Percentiles rank a stretch among this genome's conserved stretches.
These are phyloP conservation scores for Naganishia friedmannii DNA, from an alignment of 768 basidiomycete genomes.

Conservation along the genomic window DNA sequence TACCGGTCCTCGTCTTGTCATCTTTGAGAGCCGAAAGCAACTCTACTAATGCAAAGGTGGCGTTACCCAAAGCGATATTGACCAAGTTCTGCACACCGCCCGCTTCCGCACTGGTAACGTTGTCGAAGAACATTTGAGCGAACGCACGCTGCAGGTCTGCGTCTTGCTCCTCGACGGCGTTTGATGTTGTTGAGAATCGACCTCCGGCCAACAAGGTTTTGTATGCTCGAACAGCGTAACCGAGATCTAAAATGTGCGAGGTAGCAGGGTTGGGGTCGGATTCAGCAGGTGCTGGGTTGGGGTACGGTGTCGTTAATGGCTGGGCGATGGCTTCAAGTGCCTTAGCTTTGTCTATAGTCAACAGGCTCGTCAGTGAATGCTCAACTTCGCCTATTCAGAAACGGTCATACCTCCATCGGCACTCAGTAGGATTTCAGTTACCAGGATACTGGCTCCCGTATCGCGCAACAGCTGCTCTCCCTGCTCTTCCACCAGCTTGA, in stretches of 20 bases:
- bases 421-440: constrained; percentile 77
- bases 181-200: constrained; percentile 69
- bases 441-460: constrained; percentile 72
- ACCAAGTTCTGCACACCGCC: constrained; percentile 44
- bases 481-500: constrained; percentile 67
- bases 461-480: constrained; percentile 67
- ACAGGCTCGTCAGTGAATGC: constrained; percentile 1
- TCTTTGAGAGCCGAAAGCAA: constrained; percentile 41
- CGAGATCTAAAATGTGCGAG: constrained; percentile 72
- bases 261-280: constrained; percentile 53
- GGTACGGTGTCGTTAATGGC: constrained; percentile 57
- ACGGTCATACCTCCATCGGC: constrained; percentile 74
- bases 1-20: constrained; percentile 26
- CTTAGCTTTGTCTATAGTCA: constrained; percentile 63
- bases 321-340: constrained; percentile 64
- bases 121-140: constrained; percentile 40
- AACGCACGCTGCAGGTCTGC: constrained; percentile 35
- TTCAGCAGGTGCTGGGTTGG: constrained; percentile 56
- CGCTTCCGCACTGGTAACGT: constrained; percentile 39
- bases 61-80: constrained; percentile 42
- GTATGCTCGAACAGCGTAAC: constrained; percentile 78
- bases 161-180: constrained; percentile 56
- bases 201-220: constrained; percentile 88
- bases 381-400: background rate
- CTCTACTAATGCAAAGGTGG: constrained; percentile 47